phyloP scores from a whole-genome alignment of 208 protist genomes.

The Acanthamoeba castellanii region DNA sequence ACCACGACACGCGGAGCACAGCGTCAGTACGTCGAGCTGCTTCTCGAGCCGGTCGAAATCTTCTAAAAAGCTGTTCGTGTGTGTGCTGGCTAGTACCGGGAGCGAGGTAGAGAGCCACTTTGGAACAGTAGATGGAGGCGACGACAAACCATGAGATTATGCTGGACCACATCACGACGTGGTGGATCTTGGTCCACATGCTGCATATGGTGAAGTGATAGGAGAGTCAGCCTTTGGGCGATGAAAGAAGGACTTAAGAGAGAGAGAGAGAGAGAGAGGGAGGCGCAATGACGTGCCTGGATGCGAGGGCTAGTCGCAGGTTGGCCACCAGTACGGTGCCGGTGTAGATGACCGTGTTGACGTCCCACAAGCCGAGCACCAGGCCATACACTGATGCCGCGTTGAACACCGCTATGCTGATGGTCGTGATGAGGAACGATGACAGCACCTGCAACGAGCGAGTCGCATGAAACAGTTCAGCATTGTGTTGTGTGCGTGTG shows the following conservation, averaged over 20 bases:
- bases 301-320: constrained; percentile 35
- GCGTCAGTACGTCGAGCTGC: not conserved
- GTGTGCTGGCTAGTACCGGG: constrained; percentile 33
- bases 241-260: not conserved
- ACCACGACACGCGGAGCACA: not conserved
- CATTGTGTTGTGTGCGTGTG: too few species aligned
- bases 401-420: constrained; percentile 37
- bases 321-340: constrained; percentile 51
- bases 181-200: constrained; percentile 40
- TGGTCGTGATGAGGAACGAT: constrained; percentile 52
- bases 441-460: not conserved
- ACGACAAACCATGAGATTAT: constrained; percentile 35
- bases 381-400: constrained; percentile 9
- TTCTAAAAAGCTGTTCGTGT: too few species aligned
- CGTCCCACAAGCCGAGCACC: constrained; percentile 8
- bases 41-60: not conserved
- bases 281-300: not conserved
- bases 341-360: constrained; percentile 52
- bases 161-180: constrained; percentile 36
- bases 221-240: not conserved
- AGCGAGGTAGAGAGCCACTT: constrained; percentile 16
- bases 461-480: not conserved
- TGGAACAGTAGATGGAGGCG: constrained; percentile 41
- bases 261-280: too few species aligned
- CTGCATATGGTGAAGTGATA: not conserved